phyloP scores from a whole-genome alignment of 106 monocot genomes.

The Narthecium ossifragum region DNA sequence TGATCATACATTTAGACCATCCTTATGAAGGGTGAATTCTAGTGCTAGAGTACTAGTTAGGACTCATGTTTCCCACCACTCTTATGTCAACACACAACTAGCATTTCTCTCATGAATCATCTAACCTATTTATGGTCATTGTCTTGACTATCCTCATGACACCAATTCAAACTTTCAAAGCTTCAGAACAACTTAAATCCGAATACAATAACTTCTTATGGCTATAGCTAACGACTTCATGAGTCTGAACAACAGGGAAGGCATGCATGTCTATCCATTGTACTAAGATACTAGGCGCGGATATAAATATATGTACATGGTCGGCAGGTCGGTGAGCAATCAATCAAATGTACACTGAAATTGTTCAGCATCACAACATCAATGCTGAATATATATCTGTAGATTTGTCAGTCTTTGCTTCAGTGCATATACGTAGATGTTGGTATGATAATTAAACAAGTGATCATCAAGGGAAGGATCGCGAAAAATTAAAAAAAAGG shows the following conservation, averaged over 20 bases:
- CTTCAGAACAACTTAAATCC: background rate
- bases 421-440: background rate
- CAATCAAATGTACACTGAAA: background rate
- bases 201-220: background rate
- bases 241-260: background rate
- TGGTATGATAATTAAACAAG: background rate
- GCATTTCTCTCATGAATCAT: too few species aligned
- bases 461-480: background rate
- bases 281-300: background rate
- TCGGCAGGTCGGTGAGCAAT: conserved; percentile 4
- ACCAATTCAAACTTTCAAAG: background rate
- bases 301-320: background rate
- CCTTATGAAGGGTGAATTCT: background rate
- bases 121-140: background rate
- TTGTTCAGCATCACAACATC: background rate
- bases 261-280: background rate
- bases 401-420: background rate
- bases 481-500: background rate
- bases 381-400: background rate
- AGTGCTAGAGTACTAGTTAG: too few species aligned
- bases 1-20: too few species aligned
- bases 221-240: background rate
- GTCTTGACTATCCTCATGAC: background rate
- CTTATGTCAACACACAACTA: too few species aligned
- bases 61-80: too few species aligned